phyloP scores from a whole-genome alignment of 2,329 filamentous ascomycete species.

The Neopestalotiopsis rosae region DNA sequence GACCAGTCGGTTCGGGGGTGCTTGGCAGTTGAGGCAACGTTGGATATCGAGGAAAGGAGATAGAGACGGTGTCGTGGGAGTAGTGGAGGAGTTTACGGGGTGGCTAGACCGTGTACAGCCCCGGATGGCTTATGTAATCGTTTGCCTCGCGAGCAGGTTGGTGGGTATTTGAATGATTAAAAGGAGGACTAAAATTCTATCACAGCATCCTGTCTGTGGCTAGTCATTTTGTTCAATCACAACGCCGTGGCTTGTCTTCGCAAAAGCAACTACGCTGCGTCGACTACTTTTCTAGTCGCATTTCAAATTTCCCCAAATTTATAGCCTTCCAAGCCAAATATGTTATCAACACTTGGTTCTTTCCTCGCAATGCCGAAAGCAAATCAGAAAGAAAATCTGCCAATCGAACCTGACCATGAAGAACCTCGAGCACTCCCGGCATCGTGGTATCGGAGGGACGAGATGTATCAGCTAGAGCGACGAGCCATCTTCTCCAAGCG shows the following conservation, averaged over 20 bases:
- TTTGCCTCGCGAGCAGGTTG: neutral
- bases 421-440: slow-evolving; percentile 39
- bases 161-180: neutral
- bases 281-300: neutral
- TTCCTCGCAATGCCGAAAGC: neutral
- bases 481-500: slow-evolving; percentile 47
- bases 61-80: neutral
- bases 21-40: neutral
- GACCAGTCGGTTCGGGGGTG: neutral
- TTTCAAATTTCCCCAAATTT: neutral
- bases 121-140: neutral
- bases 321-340: neutral
- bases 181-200: neutral
- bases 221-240: neutral
- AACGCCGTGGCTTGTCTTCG: neutral
- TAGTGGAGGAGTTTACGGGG: neutral
- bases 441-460: slow-evolving; percentile 48
- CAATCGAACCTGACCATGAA: neutral
- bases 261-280: neutral
- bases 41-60: neutral
- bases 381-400: neutral
- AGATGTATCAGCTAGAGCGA: slow-evolving; percentile 51
- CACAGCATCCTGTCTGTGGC: neutral
- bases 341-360: neutral
- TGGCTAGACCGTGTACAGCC: neutral